Conservation (phyloP, 495 filamentous ascomycete genomes). For the Eremomyces bilateralis region DNA sequence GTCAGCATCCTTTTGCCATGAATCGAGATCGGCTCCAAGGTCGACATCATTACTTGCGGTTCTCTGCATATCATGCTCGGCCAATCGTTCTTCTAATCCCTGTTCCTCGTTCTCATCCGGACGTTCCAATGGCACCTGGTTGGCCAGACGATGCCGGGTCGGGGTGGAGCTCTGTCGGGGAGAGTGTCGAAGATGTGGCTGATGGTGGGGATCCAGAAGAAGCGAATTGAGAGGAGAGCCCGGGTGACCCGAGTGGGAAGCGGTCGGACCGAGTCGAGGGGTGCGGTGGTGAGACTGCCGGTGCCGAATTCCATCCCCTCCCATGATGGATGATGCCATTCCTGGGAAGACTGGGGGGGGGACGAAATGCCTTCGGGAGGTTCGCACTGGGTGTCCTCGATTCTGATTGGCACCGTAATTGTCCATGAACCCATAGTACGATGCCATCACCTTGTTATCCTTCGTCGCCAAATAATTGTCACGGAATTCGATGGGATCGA, state of each 20-base stretch:
- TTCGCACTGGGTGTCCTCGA: not conserved
- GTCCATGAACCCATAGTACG: slow-evolving; percentile 80
- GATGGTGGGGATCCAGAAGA: slow-evolving; percentile 69
- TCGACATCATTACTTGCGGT: slow-evolving; percentile 37
- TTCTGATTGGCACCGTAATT: slow-evolving; percentile 37
- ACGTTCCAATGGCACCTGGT: slow-evolving; percentile 23
- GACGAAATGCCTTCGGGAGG: slow-evolving; percentile 29
- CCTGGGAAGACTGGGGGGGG: slow-evolving; percentile 62
- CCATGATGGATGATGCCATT: slow-evolving; percentile 19
- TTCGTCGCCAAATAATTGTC: slow-evolving; percentile 89
- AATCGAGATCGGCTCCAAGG: too few relatives aligned
- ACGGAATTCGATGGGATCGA: slow-evolving; percentile 24
- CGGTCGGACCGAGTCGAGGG: slow-evolving; percentile 15
- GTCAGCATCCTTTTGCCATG: slow-evolving; percentile 35
- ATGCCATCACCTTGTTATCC: slow-evolving; percentile 91
- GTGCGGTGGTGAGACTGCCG: slow-evolving; percentile 12
- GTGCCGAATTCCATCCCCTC: slow-evolving; percentile 6
- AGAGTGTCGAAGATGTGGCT: slow-evolving; percentile 32
- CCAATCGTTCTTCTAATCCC: slow-evolving; percentile 8
- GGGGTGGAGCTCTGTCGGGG: slow-evolving; percentile 19
- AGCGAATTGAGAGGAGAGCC: slow-evolving; percentile 45
- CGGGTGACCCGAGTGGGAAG: slow-evolving; percentile 5
- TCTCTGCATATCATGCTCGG: slow-evolving; percentile 18
- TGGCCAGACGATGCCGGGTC: slow-evolving; percentile 17
- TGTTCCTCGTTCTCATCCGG: slow-evolving; percentile 20